phyloP scores from a whole-genome alignment of 2,329 filamentous ascomycete genomes.

The Rutstroemia sydowiana region DNA sequence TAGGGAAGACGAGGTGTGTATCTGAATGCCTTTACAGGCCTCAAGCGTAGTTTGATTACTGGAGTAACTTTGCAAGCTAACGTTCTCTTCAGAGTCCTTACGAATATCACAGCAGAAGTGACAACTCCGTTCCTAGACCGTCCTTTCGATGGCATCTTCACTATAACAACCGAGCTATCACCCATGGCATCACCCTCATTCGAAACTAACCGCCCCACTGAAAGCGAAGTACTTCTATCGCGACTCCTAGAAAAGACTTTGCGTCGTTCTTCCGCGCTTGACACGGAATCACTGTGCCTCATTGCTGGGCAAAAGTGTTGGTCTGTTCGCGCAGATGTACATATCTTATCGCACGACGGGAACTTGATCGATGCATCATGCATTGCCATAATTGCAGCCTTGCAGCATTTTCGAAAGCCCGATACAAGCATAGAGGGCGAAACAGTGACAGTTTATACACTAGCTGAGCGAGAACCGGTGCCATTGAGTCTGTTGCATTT shows the following conservation, averaged over 20 bases:
- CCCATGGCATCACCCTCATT: slow-evolving; percentile 89
- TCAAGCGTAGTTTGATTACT: not conserved
- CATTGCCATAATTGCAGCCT: slow-evolving; percentile 76
- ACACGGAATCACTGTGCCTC: slow-evolving; percentile 93
- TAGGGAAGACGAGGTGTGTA: slow-evolving; percentile 81
- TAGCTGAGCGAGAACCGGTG: slow-evolving; percentile 82
- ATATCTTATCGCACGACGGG: slow-evolving; percentile 86
- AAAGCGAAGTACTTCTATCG: slow-evolving; percentile 78
- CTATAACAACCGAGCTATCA: slow-evolving; percentile 81
- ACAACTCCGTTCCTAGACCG: slow-evolving; percentile 78
- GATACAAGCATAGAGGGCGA: slow-evolving; percentile 84
- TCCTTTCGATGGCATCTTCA: slow-evolving; percentile 93
- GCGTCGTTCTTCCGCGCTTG: slow-evolving; percentile 82
- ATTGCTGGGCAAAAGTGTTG: slow-evolving; percentile 87
- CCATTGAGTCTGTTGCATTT: slow-evolving; percentile 86
- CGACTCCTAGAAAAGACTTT: slow-evolving; percentile 90
- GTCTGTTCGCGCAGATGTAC: slow-evolving; percentile 83
- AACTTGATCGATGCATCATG: slow-evolving; percentile 82
- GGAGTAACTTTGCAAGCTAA: not conserved
- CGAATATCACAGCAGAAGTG: slow-evolving; percentile 81
- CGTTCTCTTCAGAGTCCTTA: slow-evolving; percentile 56
- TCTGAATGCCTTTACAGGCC: not conserved
- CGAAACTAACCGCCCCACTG: slow-evolving; percentile 75
- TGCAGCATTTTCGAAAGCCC: slow-evolving; percentile 86
- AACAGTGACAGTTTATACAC: slow-evolving; percentile 73